Percentiles rank a stretch among this genome's conserved stretches.
phyloP scores from a whole-genome alignment of 2,329 filamentous ascomycete genomes.

The Scytalidium sp. region DNA sequence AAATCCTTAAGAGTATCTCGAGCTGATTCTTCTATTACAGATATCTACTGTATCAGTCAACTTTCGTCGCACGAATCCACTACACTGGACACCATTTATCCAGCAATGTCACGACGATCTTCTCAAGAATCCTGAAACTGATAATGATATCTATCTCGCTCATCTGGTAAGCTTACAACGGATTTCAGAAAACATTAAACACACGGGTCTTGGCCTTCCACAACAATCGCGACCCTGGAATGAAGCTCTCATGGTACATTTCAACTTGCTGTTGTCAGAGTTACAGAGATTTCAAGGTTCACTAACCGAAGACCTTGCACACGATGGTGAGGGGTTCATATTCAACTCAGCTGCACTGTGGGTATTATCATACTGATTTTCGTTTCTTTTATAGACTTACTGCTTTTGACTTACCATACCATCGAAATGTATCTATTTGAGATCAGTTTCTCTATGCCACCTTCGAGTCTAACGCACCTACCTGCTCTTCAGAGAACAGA shows the following conservation, averaged over 20 bases:
- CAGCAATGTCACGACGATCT: conserved; percentile 10
- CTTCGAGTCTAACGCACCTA: background rate
- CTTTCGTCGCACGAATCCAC: conserved; percentile 6
- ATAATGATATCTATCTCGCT: conserved; percentile 7
- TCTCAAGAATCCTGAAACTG: conserved; percentile 2
- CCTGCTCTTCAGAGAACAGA: conserved; percentile 3
- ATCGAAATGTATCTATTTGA: conserved; percentile 7
- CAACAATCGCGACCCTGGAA: conserved; percentile 5
- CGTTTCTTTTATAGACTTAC: conserved; percentile 1
- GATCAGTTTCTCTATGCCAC: conserved; percentile 8
- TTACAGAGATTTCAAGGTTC: conserved; percentile 4
- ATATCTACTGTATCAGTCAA: conserved; percentile 1
- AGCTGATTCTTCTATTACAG: conserved; percentile 1
- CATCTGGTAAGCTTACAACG: conserved; percentile 5
- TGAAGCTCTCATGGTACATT: conserved; percentile 2
- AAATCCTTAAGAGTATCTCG: too few relatives aligned
- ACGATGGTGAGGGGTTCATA: conserved; percentile 1
- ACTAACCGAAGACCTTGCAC: background rate
- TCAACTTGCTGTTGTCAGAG: conserved; percentile 8
- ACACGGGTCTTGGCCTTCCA: conserved; percentile 5
- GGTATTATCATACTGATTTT: too few relatives aligned
- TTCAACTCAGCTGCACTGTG: too few relatives aligned
- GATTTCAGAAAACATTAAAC: conserved; percentile 6
- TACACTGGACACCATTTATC: conserved; percentile 6
- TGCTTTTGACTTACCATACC: conserved; percentile 4